Conservation (phyloP, 2,329 filamentous ascomycete species). For the Hymenoscyphus infarciens region DNA sequence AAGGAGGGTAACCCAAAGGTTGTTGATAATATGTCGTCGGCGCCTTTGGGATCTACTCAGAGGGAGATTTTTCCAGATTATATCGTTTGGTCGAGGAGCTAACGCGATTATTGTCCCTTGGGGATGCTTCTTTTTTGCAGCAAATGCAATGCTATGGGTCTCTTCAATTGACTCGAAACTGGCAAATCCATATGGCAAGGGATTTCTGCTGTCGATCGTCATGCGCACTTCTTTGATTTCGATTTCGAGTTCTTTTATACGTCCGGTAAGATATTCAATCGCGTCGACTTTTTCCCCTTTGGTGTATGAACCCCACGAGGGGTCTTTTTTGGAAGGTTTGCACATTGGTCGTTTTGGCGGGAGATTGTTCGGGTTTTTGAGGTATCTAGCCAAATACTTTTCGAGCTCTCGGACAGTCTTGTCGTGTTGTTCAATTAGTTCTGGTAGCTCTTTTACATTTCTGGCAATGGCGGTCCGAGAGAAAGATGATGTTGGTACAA, state of each 20-base stretch:
- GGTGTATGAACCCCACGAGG: conserved; percentile 59
- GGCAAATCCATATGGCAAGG: conserved; percentile 89
- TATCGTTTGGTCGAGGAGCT: conserved; percentile 82
- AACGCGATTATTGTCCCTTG: conserved; percentile 72
- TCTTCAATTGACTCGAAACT: conserved; percentile 87
- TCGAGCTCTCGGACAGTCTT: conserved; percentile 79
- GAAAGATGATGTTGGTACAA: conserved; percentile 74
- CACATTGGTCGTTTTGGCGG: conserved; percentile 75
- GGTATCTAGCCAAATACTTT: conserved; percentile 78
- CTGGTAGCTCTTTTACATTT: conserved; percentile 86
- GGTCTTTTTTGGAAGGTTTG: conserved; percentile 76
- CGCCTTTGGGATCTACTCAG: conserved; percentile 64
- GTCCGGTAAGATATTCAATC: conserved; percentile 85
- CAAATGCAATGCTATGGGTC: conserved; percentile 82
- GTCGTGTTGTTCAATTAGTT: conserved; percentile 80
- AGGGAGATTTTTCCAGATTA: conserved; percentile 93
- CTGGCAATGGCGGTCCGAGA: conserved; percentile 80
- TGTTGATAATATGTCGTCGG: conserved; percentile 74
- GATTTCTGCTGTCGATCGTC: conserved; percentile 80
- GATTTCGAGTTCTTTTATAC: conserved; percentile 77
- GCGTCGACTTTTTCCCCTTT: conserved; percentile 79
- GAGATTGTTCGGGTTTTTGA: conserved; percentile 79
- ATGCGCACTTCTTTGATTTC: conserved; percentile 81
- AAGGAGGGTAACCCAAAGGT: conserved; percentile 76
- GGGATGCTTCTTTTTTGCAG: conserved; percentile 75